phyloP scores from a whole-genome alignment of 257 asterid species.

The Lavandula angustifolia region DNA sequence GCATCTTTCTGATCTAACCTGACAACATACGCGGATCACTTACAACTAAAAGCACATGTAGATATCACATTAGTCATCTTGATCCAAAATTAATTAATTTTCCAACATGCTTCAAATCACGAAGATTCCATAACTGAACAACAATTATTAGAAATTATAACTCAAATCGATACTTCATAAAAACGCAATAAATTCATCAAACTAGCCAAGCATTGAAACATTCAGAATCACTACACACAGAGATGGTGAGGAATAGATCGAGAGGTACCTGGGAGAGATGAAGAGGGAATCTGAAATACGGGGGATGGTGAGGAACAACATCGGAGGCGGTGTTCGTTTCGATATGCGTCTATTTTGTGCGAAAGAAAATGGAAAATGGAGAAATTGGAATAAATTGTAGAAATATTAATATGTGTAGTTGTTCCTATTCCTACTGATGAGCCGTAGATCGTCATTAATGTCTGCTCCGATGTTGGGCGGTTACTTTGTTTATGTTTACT shows the following conservation, averaged over 20 bases:
- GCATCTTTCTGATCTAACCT: constrained; percentile 21
- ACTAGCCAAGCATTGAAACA: neutral
- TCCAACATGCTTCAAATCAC: constrained; percentile 11
- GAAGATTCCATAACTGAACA: neutral
- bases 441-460: constrained; percentile 22
- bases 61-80: neutral
- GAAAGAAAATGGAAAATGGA: neutral
- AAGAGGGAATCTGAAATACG: constrained; percentile 8
- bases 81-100: constrained; percentile 14
- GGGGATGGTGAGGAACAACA: too few relatives aligned
- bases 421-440: neutral
- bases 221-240: neutral
- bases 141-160: neutral
- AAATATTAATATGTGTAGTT: neutral
- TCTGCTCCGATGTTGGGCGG: too few relatives aligned
- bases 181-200: constrained; percentile 8
- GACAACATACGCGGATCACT: constrained; percentile 2
- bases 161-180: neutral
- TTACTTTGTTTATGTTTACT: constrained; percentile 2
- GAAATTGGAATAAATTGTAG: neutral
- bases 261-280: constrained; percentile 32
- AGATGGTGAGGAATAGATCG: neutral
- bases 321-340: constrained; percentile 5
- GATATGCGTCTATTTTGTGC: neutral
- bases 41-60: neutral